A percentile compares a stretch with the other conserved stretches of the same genome.
phyloP scores from a whole-genome alignment of 345 rosid species.

The Pelargonium nanum region DNA sequence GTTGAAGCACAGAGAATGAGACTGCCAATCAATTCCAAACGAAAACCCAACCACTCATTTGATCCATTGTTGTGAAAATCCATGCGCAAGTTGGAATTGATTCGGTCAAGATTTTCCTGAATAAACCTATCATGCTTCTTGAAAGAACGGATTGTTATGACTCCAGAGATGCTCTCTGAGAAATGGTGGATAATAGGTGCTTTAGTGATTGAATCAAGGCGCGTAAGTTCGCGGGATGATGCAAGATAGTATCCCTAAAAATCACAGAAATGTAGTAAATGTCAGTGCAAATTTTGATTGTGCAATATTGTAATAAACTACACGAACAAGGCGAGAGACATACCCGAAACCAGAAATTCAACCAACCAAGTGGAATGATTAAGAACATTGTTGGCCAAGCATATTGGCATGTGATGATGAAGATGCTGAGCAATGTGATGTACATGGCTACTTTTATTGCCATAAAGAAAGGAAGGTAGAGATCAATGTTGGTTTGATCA shows the following conservation, averaged over 20 bases:
- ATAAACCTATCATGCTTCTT: constrained; percentile 41
- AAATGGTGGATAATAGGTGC: constrained; percentile 94
- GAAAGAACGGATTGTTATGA: constrained; percentile 75
- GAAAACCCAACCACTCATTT: constrained; percentile 91
- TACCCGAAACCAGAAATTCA: constrained; percentile 90
- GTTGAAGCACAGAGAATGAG: constrained; percentile 63
- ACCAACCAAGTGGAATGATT: constrained; percentile 78
- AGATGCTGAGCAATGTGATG: constrained; percentile 60
- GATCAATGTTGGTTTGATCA: constrained; percentile 73
- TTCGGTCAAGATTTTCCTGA: constrained; percentile 62
- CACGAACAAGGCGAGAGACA: constrained; percentile 6
- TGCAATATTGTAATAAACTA: not conserved
- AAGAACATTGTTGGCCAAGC: constrained; percentile 88
- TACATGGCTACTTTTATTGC: constrained; percentile 53
- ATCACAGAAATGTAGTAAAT: not conserved
- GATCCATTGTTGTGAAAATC: constrained; percentile 86
- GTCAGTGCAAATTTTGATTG: not conserved
- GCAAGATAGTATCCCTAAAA: constrained; percentile 72
- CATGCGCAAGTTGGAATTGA: constrained; percentile 68
- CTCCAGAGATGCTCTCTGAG: constrained; percentile 89
- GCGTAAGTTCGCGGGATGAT: constrained; percentile 78
- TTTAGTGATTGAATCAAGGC: constrained; percentile 86
- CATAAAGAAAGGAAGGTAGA: constrained; percentile 59
- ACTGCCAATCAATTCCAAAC: constrained; percentile 72
- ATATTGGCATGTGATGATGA: constrained; percentile 79